These are phyloP conservation scores for Debaryomycetaceae sp. DNA, from an alignment of 1,139 yeast species.

Conservation along the genomic window DNA sequence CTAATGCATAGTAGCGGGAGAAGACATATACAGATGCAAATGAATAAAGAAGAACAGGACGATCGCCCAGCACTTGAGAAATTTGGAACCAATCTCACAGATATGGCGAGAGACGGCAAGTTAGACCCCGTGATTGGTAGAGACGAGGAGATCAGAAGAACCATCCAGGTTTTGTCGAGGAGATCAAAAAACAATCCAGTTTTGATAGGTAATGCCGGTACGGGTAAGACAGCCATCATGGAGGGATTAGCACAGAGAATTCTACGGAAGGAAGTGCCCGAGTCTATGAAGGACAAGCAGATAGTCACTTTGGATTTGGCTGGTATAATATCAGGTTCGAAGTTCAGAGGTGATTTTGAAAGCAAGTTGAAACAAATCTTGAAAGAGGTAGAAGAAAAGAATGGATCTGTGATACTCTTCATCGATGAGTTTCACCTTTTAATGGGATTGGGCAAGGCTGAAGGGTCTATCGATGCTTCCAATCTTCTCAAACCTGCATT, in stretches of 20 bases:
- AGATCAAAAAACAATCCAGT: slow-evolving; percentile 95
- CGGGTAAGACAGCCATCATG: slow-evolving; percentile 95
- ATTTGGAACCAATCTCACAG: slow-evolving; percentile 84
- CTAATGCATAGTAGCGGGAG: slow-evolving; percentile 14
- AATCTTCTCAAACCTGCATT: slow-evolving; percentile 89
- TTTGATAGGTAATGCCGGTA: slow-evolving; percentile 92
- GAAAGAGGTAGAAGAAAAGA: slow-evolving; percentile 80
- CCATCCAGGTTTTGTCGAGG: slow-evolving; percentile 86
- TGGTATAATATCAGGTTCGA: slow-evolving; percentile 88
- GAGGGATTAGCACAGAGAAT: slow-evolving; percentile 96
- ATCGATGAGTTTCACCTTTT: slow-evolving; percentile 91
- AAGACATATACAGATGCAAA: slow-evolving; percentile 33
- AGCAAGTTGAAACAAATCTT: slow-evolving; percentile 80
- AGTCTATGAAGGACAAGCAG: slow-evolving; percentile 79
- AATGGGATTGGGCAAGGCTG: slow-evolving; percentile 90
- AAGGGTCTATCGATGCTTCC: slow-evolving; percentile 95
- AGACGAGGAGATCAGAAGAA: slow-evolving; percentile 90
- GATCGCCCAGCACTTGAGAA: slow-evolving; percentile 78
- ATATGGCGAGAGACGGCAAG: slow-evolving; percentile 83
- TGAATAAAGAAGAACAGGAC: slow-evolving; percentile 46
- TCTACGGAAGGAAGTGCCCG: slow-evolving; percentile 90
- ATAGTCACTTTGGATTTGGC: slow-evolving; percentile 86
- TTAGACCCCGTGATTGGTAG: slow-evolving; percentile 96
- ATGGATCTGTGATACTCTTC: slow-evolving; percentile 76
- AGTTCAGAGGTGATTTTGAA: slow-evolving; percentile 94